A percentile compares a stretch with the other conserved stretches of the same genome.
Evolutionary conservation across 2,329 filamentous ascomycete genomes (phyloP).

Genomic region (Rhynchosporium graminicola): DNA sequence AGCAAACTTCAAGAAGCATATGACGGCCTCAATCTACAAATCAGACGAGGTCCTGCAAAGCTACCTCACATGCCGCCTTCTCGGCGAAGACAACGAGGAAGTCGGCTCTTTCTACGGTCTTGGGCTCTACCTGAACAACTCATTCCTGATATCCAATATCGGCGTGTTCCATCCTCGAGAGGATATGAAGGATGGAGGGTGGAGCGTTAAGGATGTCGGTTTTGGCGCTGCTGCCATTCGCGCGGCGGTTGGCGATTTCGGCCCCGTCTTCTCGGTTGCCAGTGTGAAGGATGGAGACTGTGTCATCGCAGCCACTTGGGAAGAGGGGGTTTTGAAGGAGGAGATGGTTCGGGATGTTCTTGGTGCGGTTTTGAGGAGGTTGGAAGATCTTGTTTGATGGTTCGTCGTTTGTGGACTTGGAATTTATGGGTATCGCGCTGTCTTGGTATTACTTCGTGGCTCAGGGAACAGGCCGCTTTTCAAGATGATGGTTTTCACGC

Average conservation of each 20-base stretch:
- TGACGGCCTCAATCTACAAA: constrained; percentile 19
- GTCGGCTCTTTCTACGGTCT: constrained; percentile 18
- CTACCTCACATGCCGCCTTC: constrained; percentile 17
- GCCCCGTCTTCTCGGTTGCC: constrained; percentile 21
- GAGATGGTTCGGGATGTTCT: constrained; percentile 24
- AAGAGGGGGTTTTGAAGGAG: constrained; percentile 25
- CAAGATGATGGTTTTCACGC: too few species aligned
- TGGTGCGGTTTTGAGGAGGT: constrained; percentile 10
- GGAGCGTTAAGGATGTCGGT: constrained; percentile 20
- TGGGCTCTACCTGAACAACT: constrained; percentile 23
- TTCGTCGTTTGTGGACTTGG: not conserved
- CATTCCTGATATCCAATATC: constrained; percentile 25
- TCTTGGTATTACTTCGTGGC: not conserved
- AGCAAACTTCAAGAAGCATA: constrained; percentile 20
- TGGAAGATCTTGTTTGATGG: constrained; percentile 17
- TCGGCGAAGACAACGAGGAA: constrained; percentile 28
- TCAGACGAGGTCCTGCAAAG: constrained; percentile 18
- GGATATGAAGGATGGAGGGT: constrained; percentile 18
- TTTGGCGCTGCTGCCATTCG: constrained; percentile 25
- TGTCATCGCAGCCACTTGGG: constrained; percentile 22
- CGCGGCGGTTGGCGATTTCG: constrained; percentile 22
- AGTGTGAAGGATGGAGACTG: constrained; percentile 23
- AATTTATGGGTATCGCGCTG: not conserved
- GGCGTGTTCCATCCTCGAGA: constrained; percentile 22
- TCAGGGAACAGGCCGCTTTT: too few species aligned